Evolutionary conservation across 805 yeast genomes (phyloP), one percentile per base, ranked within the genome.

Genomic region (Yarrowia yakushimensis): DNA sequence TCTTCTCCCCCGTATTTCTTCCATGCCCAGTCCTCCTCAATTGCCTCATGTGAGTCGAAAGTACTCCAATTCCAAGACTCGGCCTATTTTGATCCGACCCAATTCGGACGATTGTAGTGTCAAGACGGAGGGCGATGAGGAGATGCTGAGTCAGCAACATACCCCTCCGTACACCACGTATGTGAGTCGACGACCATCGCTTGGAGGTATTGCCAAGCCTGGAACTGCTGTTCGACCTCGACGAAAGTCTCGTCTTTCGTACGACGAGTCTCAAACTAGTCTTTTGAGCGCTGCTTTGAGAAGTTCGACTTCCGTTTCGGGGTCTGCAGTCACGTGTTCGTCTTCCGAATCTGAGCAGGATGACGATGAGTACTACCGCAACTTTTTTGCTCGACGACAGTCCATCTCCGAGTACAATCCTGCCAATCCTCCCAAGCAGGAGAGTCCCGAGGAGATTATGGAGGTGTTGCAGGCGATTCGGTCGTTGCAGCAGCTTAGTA

Each of bases 391-490:
- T n/a, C 36, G 61, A 39, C 36, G 61, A 12, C 34, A 55, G 28
- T 55, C 61, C 30, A 55, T 55, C 22, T 55, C 61, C 39, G 61
- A 55, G 30, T 30, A 63, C 63, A 23, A 45, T n/a, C 46, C 50
- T 66, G 27, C 60, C 66, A 30, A 52, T 17, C 59, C 43, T 30
- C 30, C 28, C n/a, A 39, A 41, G 39, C 61, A 41, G 41, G 66
- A 66, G 52, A 66, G 70, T 5, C 77, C 76, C 12, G 55, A 68
- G 18, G 79, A 77, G 65, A 66, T 77, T 27, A 65, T 75, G 18
- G 74, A 71, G 65, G 76, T 77, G 65, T 68, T 77, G 43, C 76
- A 74, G 64, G 80, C 80, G 28, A 74, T 79, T 22, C 68, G 77
- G 22, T 73, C 78, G 25, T 68, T 77, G 46, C 79, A 77, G 69